phyloP scores from a whole-genome alignment of 2,329 filamentous ascomycete species.

The Clathrospora elynae region DNA sequence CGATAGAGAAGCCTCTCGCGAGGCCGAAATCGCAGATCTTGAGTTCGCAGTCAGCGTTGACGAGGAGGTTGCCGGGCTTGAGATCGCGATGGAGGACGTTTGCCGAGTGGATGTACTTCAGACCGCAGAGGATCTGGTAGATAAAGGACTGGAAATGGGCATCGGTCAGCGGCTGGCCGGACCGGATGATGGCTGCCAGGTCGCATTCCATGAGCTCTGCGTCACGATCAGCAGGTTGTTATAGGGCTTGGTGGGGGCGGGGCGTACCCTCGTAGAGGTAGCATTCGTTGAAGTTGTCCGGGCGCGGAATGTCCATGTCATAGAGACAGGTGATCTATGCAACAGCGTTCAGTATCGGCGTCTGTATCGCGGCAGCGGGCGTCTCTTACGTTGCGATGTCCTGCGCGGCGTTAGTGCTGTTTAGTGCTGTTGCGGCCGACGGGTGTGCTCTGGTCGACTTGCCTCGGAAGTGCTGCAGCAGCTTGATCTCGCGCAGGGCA shows the following conservation, averaged over 20 bases:
- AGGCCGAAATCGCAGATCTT: constrained; percentile 99
- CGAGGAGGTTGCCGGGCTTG: constrained; percentile 94
- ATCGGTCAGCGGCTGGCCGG: constrained; percentile 94
- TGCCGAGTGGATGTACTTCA: constrained; percentile 99
- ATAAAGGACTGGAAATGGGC: constrained; percentile 99
- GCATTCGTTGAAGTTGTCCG: constrained; percentile 98
- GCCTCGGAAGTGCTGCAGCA: constrained; percentile 91
- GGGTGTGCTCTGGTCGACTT: constrained; percentile 16
- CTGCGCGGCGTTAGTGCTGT: constrained; percentile 41
- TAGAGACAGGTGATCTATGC: constrained; percentile 94
- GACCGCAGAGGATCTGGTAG: constrained; percentile 97
- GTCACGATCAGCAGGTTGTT: constrained; percentile 26
- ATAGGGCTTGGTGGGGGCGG: neutral
- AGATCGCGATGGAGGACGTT: constrained; percentile 96
- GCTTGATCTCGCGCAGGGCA: constrained; percentile 96
- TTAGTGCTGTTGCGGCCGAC: constrained; percentile 4
- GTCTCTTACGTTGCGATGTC: constrained; percentile 54
- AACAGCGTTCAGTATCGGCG: constrained; percentile 46
- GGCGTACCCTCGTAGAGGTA: constrained; percentile 91
- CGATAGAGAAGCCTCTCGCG: constrained; percentile 93
- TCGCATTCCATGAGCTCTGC: constrained; percentile 99
- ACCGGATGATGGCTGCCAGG: constrained; percentile 95
- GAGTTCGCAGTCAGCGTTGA: constrained; percentile 98
- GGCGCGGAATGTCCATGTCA: constrained; percentile 98
- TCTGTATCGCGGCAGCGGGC: constrained; percentile 57